Evolutionary conservation across 345 rosid genomes (phyloP).

Genomic region (Psidium guajava): DNA sequence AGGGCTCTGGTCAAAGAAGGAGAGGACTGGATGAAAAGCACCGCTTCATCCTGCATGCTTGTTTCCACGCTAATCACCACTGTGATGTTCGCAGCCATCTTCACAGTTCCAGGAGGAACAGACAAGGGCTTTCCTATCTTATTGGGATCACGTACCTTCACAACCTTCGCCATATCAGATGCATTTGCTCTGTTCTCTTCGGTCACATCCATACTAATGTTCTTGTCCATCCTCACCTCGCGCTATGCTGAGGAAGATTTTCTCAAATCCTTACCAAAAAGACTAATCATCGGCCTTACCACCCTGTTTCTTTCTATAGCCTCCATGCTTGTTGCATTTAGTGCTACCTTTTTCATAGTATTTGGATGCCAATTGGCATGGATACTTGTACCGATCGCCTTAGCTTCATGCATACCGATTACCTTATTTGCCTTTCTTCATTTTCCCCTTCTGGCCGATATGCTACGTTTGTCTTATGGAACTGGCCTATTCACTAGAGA

Average conservation of each 20-base stretch:
- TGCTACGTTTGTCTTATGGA: conserved; percentile 1
- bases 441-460: conserved; percentile 15
- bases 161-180: conserved; percentile 12
- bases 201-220: conserved; percentile 23
- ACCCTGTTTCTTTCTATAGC: conserved; percentile 24
- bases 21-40: conserved; percentile 35
- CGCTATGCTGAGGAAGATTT: conserved; percentile 32
- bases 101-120: conserved; percentile 32
- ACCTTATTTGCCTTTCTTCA: conserved; percentile 17
- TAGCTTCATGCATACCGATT: conserved; percentile 10
- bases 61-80: conserved; percentile 33
- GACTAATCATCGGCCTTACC: conserved; percentile 17
- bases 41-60: conserved; percentile 27
- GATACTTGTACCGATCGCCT: conserved; percentile 9
- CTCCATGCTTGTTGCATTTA: conserved; percentile 29
- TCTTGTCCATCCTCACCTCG: conserved; percentile 28
- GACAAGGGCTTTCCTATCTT: conserved; percentile 16
- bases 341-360: conserved; percentile 13
- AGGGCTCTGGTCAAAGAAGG: conserved; percentile 10
- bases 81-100: conserved; percentile 30
- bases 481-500: background rate
- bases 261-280: conserved; percentile 17
- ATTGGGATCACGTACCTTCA: background rate
- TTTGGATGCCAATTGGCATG: conserved; percentile 9
- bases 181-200: conserved; percentile 21